phyloP scores from a whole-genome alignment of 306 rosid genomes.

The Medicago arabica region DNA sequence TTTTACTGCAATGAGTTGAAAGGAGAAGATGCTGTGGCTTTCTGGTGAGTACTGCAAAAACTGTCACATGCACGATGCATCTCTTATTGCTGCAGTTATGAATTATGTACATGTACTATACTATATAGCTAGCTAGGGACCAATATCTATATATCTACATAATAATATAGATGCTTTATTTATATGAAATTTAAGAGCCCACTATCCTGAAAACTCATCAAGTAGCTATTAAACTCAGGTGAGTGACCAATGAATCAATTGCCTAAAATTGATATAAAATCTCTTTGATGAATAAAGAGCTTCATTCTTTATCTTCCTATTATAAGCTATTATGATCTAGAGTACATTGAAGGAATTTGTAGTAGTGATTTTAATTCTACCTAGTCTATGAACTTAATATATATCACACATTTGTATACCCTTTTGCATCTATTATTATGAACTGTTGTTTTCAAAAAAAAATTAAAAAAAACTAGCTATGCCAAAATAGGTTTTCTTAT shows the following conservation, averaged over 20 bases:
- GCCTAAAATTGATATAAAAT: slow-evolving; percentile 39
- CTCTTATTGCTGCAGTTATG: slow-evolving; percentile 52
- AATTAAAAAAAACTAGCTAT: background rate
- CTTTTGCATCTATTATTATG: slow-evolving; percentile 29
- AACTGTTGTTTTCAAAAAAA: slow-evolving; percentile 37
- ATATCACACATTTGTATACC: slow-evolving; percentile 27
- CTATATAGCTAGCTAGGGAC: slow-evolving; percentile 54
- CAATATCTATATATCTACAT: slow-evolving; percentile 32
- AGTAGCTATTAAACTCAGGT: slow-evolving; percentile 50
- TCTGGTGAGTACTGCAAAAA: slow-evolving; percentile 48
- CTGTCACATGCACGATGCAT: slow-evolving; percentile 55
- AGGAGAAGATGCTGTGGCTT: slow-evolving; percentile 49
- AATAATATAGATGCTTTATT: slow-evolving; percentile 28
- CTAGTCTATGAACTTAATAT: slow-evolving; percentile 17
- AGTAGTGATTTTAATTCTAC: slow-evolving; percentile 11
- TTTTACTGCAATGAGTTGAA: slow-evolving; percentile 44
- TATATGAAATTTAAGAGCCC: slow-evolving; percentile 33
- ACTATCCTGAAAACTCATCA: slow-evolving; percentile 29
- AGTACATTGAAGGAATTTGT: slow-evolving; percentile 11
- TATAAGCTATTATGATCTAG: slow-evolving; percentile 19
- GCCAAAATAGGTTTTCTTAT: slow-evolving; percentile 26
- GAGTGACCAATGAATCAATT: slow-evolving; percentile 38
- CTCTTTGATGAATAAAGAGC: slow-evolving; percentile 8
- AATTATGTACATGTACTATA: slow-evolving; percentile 51
- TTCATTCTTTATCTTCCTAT: slow-evolving; percentile 47